phyloP scores from a whole-genome alignment of 805 yeast genomes.

The Hanseniaspora clermontiae region DNA sequence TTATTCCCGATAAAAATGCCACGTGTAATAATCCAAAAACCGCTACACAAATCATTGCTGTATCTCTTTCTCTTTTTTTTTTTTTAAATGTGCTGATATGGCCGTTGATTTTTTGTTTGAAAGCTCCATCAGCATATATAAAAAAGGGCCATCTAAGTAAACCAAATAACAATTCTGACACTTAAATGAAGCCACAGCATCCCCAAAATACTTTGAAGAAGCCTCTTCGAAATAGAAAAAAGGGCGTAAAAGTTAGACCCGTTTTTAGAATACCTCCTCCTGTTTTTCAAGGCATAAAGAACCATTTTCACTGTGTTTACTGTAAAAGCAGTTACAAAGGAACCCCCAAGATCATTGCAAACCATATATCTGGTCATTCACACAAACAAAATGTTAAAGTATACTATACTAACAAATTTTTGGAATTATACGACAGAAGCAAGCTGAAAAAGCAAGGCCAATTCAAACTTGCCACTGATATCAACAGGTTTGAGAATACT shows the following conservation, averaged over 20 bases:
- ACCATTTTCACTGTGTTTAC: conserved; percentile 1
- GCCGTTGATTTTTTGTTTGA: neutral
- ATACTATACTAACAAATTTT: conserved; percentile 7
- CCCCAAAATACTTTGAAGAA: neutral
- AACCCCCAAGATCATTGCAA: conserved; percentile 1
- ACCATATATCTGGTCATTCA: conserved; percentile 11
- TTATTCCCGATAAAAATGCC: neutral
- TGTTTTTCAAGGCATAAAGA: conserved; percentile 8
- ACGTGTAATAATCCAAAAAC: too few relatives aligned
- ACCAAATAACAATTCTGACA: too few relatives aligned
- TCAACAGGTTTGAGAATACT: conserved; percentile 12
- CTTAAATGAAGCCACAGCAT: neutral
- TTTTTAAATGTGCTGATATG: too few relatives aligned
- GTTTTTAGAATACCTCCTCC: conserved; percentile 8
- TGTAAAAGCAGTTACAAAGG: conserved; percentile 9
- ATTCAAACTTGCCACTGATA: conserved; percentile 7
- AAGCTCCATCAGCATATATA: neutral
- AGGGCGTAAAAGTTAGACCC: neutral
- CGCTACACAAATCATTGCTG: too few relatives aligned
- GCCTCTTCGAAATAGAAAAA: neutral
- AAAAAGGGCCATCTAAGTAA: too few relatives aligned
- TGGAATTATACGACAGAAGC: conserved; percentile 4
- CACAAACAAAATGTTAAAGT: conserved; percentile 11
- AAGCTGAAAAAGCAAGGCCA: neutral
- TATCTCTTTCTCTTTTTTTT: too few relatives aligned